These are phyloP conservation scores for Teunomyces atbi DNA, from an alignment of 805 yeast species.

Conservation along the genomic window DNA sequence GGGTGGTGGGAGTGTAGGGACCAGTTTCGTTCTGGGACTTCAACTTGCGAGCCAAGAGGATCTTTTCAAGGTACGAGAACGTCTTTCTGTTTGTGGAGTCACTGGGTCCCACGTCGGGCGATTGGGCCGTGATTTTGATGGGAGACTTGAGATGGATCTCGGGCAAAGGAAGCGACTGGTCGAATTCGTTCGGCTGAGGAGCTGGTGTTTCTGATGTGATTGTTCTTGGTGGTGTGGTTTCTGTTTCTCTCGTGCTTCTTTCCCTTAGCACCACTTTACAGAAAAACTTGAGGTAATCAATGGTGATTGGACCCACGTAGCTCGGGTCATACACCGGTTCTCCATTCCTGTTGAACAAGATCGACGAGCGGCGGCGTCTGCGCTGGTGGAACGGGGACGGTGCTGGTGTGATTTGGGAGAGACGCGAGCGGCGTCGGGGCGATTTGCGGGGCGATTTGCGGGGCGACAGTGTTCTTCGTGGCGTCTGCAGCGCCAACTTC, in stretches of 20 bases:
- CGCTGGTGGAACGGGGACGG: slow-evolving; percentile 4
- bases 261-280: slow-evolving; percentile 29
- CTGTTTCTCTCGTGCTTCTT: slow-evolving; percentile 5
- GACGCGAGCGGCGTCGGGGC: neutral
- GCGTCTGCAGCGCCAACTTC: slow-evolving; percentile 4
- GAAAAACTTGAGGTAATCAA: slow-evolving; percentile 34
- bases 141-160: slow-evolving; percentile 1
- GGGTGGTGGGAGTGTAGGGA: neutral
- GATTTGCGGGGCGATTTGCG: slow-evolving; percentile 2
- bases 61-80: slow-evolving; percentile 15
- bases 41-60: slow-evolving; percentile 4
- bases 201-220: neutral
- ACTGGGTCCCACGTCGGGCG: neutral
- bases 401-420: slow-evolving; percentile 1
- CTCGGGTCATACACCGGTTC: slow-evolving; percentile 25
- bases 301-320: slow-evolving; percentile 37
- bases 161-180: slow-evolving; percentile 2
- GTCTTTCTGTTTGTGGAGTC: slow-evolving; percentile 3
- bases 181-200: slow-evolving; percentile 2
- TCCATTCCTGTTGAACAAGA: slow-evolving; percentile 21
- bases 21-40: slow-evolving; percentile 1
- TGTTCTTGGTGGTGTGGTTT: slow-evolving; percentile 12
- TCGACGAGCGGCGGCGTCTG: slow-evolving; percentile 26
- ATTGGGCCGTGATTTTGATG: neutral
- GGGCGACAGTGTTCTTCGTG: neutral